Evolutionary conservation across 192 early-diverging fungal species (phyloP), one percentile per base, ranked within the genome.

Genomic region (Phlyctochytrium arcticum): DNA sequence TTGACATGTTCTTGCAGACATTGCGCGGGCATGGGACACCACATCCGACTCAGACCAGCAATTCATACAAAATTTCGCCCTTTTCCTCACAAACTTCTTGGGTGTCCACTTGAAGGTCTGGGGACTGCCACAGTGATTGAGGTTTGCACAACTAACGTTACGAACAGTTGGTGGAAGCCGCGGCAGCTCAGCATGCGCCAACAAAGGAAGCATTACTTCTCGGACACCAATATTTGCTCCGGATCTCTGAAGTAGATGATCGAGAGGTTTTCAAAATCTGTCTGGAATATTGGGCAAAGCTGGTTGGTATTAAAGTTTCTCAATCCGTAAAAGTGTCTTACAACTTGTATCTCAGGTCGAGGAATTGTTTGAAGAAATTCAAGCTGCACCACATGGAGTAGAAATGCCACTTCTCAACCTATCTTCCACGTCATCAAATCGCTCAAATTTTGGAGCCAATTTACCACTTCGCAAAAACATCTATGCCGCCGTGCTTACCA

Each of bases 211-310:
- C 59, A n/a, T 47, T 85, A 15, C 19, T 79, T 31, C 79, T 82
- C 54, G 95, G 93, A 6, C 97, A 99, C 74, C 80, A 80, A 49
- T 98, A 96, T 59, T 75, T 99, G 36, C 81, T 98, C 64, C 85
- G 86, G 55, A 91, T 98, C 29, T 93, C 96, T 1, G 80, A 86
- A 47, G 93, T 99, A 26, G 85, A 92, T 56, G 96, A 98, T 70
- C 89, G 95, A 51, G 97, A 99, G 71, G 81, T 99, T 44, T 98
- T 98, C 84, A 98, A 98, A 79, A 89, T 93, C 35, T 95, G 93
- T 67, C 77, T 99, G 48, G 97, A 98, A 71, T 99, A 99, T 75
- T 99, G 96, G 95, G 85, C 87, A 36, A 89, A 92, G 54, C 77
- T 98, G 70, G 94, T 89, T 62, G 69, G 55, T 49, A 12, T 21